phyloP scores from a whole-genome alignment of 140 eudicot genomes.

The Ambrosia hybrid region DNA sequence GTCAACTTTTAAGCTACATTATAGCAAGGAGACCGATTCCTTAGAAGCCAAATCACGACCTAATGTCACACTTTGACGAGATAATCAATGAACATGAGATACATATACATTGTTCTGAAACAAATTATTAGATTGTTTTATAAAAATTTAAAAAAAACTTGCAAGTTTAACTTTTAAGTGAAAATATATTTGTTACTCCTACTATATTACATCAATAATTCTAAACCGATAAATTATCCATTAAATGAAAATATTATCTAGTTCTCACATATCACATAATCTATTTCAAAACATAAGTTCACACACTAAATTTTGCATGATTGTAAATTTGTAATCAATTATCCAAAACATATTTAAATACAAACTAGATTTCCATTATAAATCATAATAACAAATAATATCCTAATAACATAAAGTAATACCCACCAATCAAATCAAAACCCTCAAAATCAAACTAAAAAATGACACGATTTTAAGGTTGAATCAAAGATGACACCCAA shows the following conservation, averaged over 20 bases:
- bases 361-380: constrained; percentile 20
- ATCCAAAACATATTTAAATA: constrained; percentile 10
- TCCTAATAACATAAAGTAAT: constrained; percentile 15
- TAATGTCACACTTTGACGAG: neutral
- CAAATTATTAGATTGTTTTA: neutral
- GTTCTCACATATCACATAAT: neutral
- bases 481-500: constrained; percentile 64
- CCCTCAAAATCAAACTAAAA: constrained; percentile 23
- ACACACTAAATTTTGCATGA: too few species aligned
- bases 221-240: too few species aligned
- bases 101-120: neutral
- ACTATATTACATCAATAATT: too few species aligned
- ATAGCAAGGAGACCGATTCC: neutral
- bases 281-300: neutral
- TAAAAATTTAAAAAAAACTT: too few species aligned
- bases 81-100: neutral
- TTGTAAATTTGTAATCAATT: too few species aligned
- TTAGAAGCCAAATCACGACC: constrained; percentile 8
- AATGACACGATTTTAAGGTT: constrained; percentile 18
- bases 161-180: too few species aligned
- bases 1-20: neutral
- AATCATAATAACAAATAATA: neutral
- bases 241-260: too few species aligned
- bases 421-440: neutral
- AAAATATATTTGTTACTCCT: too few species aligned